Conservation (phyloP, 2,329 filamentous ascomycete species). For the Xylariales sp. region DNA sequence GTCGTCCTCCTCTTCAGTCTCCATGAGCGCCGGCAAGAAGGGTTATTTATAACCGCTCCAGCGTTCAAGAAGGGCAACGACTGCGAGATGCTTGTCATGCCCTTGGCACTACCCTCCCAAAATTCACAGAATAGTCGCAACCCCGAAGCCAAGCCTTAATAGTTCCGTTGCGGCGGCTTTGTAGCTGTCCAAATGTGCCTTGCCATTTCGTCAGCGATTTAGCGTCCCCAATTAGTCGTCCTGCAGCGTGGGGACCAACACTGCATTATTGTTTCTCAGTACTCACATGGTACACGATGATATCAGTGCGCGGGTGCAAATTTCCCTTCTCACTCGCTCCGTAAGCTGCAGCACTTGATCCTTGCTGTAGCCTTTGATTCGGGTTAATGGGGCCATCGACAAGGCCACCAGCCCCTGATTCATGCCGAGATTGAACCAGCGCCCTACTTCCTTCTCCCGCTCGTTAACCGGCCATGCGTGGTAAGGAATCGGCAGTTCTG, state of each 20-base stretch:
- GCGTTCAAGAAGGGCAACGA: not conserved
- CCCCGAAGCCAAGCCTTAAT: not conserved
- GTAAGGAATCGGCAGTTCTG: constrained; percentile 64
- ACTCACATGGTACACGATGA: constrained; percentile 76
- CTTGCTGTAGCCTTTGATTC: constrained; percentile 55
- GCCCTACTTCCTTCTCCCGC: constrained; percentile 63
- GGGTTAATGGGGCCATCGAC: constrained; percentile 68
- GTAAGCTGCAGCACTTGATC: constrained; percentile 62
- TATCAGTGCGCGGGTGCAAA: constrained; percentile 63
- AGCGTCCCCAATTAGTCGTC: not conserved
- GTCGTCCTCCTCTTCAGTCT: too few relatives aligned
- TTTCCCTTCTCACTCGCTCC: constrained; percentile 60
- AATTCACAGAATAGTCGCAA: not conserved
- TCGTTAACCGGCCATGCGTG: constrained; percentile 68
- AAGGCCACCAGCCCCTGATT: constrained; percentile 69
- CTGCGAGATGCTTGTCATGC: not conserved
- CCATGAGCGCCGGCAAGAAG: too few relatives aligned
- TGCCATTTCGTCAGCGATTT: not conserved
- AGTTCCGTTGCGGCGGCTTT: not conserved
- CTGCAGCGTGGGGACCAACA: not conserved
- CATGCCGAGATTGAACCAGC: constrained; percentile 81
- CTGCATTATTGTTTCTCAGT: constrained; percentile 1
- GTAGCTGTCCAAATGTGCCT: constrained; percentile 1
- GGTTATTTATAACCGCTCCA: constrained; percentile 1
- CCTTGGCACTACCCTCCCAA: not conserved